Conservation (phyloP, 2,329 filamentous ascomycete genomes). For the Amesomyces nigricolor region DNA sequence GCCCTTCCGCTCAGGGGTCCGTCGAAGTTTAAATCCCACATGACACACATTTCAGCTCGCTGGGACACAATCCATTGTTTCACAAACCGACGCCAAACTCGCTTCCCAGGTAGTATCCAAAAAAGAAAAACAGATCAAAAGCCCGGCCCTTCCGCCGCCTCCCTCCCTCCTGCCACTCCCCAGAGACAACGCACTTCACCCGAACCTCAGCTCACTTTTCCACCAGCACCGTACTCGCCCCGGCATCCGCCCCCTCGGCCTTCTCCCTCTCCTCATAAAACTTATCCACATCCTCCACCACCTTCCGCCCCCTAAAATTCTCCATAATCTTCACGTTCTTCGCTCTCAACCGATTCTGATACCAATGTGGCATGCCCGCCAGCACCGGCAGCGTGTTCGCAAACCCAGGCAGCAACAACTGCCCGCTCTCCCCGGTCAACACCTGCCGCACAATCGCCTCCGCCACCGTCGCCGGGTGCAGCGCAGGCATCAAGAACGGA, state of each 20-base stretch:
- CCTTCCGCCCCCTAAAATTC: slow-evolving; percentile 42
- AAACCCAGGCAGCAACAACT: slow-evolving; percentile 49
- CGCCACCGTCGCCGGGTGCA: slow-evolving; percentile 59
- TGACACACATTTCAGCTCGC: background rate
- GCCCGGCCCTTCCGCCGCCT: background rate
- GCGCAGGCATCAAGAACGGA: slow-evolving; percentile 46
- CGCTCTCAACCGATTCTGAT: slow-evolving; percentile 48
- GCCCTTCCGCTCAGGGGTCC: background rate
- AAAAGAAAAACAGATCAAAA: background rate
- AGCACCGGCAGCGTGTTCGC: slow-evolving; percentile 38
- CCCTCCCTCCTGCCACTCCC: background rate
- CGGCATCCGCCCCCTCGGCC: slow-evolving; percentile 18
- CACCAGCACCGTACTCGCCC: slow-evolving; percentile 37
- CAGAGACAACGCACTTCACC: too few relatives aligned
- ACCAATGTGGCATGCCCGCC: slow-evolving; percentile 57
- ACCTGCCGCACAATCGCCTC: slow-evolving; percentile 58
- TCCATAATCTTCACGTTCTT: slow-evolving; percentile 38
- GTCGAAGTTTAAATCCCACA: background rate
- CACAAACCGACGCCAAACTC: background rate
- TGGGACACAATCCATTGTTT: background rate
- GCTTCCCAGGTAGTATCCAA: background rate
- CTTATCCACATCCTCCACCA: slow-evolving; percentile 40
- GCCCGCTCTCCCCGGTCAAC: slow-evolving; percentile 49
- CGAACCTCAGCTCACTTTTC: slow-evolving; percentile 3
- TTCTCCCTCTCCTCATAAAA: slow-evolving; percentile 33